Conservation (phyloP, 2,329 filamentous ascomycete genomes). For the Paecilomyces niveus region DNA sequence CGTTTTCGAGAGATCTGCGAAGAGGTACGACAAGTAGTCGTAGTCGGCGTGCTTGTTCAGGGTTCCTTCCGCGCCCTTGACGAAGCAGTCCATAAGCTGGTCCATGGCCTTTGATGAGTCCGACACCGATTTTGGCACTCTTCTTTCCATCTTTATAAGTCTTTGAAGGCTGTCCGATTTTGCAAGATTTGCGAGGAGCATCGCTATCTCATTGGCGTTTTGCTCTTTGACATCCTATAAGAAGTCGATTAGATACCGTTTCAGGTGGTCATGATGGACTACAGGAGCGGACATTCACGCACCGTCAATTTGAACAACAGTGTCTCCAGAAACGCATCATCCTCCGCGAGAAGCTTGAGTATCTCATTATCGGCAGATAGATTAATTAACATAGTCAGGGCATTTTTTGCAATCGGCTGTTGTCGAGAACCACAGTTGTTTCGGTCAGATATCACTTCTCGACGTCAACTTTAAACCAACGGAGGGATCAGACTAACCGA, state of each 20-base stretch:
- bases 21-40: slow-evolving; percentile 89
- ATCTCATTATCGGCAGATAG: slow-evolving; percentile 79
- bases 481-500: slow-evolving; percentile 47
- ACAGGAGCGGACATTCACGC: slow-evolving; percentile 37
- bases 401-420: slow-evolving; percentile 86
- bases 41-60: slow-evolving; percentile 83
- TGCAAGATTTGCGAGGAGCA: slow-evolving; percentile 86
- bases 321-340: slow-evolving; percentile 73
- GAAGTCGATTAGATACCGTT: neutral
- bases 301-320: slow-evolving; percentile 67
- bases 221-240: slow-evolving; percentile 54
- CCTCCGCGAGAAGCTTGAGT: slow-evolving; percentile 62
- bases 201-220: slow-evolving; percentile 77
- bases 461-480: neutral
- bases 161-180: slow-evolving; percentile 70
- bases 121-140: slow-evolving; percentile 61
- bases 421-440: slow-evolving; percentile 2
- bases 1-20: slow-evolving; percentile 86
- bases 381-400: slow-evolving; percentile 68
- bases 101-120: slow-evolving; percentile 71
- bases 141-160: slow-evolving; percentile 61
- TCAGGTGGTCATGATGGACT: neutral
- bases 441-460: neutral
- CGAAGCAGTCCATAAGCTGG: slow-evolving; percentile 91
- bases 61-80: slow-evolving; percentile 74